These are phyloP conservation scores for Schwanniomyces sp. DNA, from an alignment of 805 yeast species.

Conservation along the genomic window DNA sequence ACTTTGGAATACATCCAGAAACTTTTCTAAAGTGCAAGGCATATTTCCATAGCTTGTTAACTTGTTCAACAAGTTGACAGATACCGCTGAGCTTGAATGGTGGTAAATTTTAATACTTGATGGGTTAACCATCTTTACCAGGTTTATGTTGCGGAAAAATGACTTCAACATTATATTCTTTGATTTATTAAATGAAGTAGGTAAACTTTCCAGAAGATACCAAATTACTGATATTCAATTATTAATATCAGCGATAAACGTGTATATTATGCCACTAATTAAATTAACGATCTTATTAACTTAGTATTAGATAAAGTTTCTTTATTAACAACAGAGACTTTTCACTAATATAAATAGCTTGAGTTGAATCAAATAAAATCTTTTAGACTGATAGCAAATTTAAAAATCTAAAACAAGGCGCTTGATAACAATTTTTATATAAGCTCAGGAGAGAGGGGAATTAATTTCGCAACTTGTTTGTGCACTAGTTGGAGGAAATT, in stretches of 20 bases:
- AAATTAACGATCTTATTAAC: neutral
- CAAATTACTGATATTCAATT: neutral
- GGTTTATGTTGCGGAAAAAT: constrained; percentile 7
- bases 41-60: constrained; percentile 16
- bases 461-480: constrained; percentile 3
- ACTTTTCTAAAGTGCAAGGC: constrained; percentile 10
- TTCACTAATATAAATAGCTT: neutral
- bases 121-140: neutral
- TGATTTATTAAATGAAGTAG: neutral
- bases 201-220: neutral
- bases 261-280: neutral
- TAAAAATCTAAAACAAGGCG: neutral
- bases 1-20: neutral
- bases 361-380: neutral
- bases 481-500: constrained; percentile 4
- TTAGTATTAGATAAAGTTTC: neutral
- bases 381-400: neutral
- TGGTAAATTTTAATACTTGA: constrained; percentile 22
- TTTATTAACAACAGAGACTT: neutral
- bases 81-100: constrained; percentile 23
- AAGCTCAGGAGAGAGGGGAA: neutral
- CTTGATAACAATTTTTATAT: neutral
- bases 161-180: constrained; percentile 7
- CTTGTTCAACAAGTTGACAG: constrained; percentile 24
- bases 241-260: neutral